Base-by-base conservation (phyloP, 2,329 filamentous ascomycete genomes). In the Apiospora koreana region DNA sequence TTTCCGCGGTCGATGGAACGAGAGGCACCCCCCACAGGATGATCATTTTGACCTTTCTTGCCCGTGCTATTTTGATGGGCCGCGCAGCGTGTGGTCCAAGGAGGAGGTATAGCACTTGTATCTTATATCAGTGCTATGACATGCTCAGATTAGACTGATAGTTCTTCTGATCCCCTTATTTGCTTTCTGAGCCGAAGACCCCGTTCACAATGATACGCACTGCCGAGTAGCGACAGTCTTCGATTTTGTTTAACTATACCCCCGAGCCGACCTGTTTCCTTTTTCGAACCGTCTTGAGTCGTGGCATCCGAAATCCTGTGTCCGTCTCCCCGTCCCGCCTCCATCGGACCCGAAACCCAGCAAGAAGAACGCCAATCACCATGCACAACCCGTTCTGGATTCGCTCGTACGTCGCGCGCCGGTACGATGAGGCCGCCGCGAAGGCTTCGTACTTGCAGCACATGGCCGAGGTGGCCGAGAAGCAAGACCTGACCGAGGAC, bases 351-450 rank as follows among this genome's bases (percentile, higher is more conserved):
- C 14, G 28, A 35, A 18, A 43, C 4, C 35, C 6, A 58, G 12
- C 18, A 38, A 18, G n/a, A 62, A 58, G 50, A 58, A 21, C 25
- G 48, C 14, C 41, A 43, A 43, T 43, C 41, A 14, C 18, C 54
- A 62, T 62, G 54, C 54, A 62, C 54, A 62, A 62, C 54, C 54
- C 54, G 18, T 62, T 62, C 54, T 62, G 54, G 54, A 38, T 62
- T 12, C 54, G 54, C 54, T 62, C 54, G 54, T 62, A 38, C 54
- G 31, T 62, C 28, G 54, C 28, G 31, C 54, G 54, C 54, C 54
- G 67, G 16, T 69, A 69, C 67, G 67, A 69, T 43, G 67, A 69
- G 25, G 67, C 50, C 35, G 48, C 12, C 35, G 67, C 67, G 2
- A 69, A 64, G 50, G 46, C 48, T 1, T 38, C 16, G 8, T 64